phyloP scores from a whole-genome alignment of 345 rosid species.

The Citrus reticulata region DNA sequence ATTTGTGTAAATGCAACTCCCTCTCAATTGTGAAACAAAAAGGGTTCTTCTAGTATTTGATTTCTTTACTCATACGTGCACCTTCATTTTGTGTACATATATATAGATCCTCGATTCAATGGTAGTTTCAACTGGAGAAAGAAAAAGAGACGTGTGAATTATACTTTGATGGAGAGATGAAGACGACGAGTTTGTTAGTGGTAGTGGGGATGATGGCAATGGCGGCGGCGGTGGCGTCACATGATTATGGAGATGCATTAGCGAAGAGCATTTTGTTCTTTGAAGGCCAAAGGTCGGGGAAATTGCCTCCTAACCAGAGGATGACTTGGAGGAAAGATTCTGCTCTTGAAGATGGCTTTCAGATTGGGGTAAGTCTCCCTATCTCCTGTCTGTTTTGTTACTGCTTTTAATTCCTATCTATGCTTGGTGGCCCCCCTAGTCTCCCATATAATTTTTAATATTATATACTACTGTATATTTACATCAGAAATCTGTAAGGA shows the following conservation, averaged over 20 bases:
- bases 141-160: background rate
- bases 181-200: background rate
- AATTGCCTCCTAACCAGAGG: slow-evolving; percentile 47
- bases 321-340: slow-evolving; percentile 61
- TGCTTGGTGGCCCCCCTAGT: background rate
- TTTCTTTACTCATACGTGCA: background rate
- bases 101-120: background rate
- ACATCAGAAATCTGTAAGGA: too few species aligned
- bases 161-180: background rate
- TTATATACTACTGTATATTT: too few species aligned
- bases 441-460: too few species aligned
- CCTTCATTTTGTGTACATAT: background rate
- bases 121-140: too few species aligned
- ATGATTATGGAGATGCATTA: slow-evolving; percentile 58
- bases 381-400: background rate
- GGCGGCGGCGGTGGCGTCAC: slow-evolving; percentile 14
- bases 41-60: background rate
- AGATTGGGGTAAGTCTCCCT: slow-evolving; percentile 30
- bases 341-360: slow-evolving; percentile 47
- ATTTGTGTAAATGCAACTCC: background rate
- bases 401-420: background rate
- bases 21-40: background rate
- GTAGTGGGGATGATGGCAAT: background rate
- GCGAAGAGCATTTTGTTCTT: slow-evolving; percentile 59
- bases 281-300: slow-evolving; percentile 72